These are phyloP conservation scores for Venustampulla echinocandica DNA, from an alignment of 495 filamentous ascomycete genomes.

Conservation along the genomic window DNA sequence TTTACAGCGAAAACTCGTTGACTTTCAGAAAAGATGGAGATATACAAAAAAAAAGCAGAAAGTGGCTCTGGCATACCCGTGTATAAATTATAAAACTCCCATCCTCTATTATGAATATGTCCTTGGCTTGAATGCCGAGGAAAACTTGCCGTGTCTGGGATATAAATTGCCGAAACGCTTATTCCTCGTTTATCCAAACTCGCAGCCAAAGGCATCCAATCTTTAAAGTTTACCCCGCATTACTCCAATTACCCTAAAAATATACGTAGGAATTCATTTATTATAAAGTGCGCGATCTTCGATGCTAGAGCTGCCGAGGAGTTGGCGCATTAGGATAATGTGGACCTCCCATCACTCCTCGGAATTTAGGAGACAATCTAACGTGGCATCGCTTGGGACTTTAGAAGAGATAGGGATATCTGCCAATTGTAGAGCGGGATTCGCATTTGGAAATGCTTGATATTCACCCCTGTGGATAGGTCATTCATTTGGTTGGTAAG, in stretches of 20 bases:
- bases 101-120: neutral
- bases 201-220: conserved; percentile 1
- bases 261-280: conserved; percentile 1
- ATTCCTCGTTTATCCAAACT: neutral
- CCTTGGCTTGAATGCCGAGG: neutral
- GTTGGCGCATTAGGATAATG: conserved; percentile 1
- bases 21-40: conserved; percentile 2
- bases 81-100: neutral
- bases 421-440: neutral
- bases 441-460: conserved; percentile 3
- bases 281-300: neutral
- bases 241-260: conserved; percentile 1
- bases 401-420: too few relatives aligned
- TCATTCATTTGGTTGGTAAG: neutral
- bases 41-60: conserved; percentile 4
- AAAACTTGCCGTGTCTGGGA: conserved; percentile 1
- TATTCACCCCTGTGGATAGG: neutral
- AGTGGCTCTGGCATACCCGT: neutral
- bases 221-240: conserved; percentile 1
- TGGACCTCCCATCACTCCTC: conserved; percentile 1
- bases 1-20: conserved; percentile 8
- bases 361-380: neutral
- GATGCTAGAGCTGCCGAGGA: neutral
- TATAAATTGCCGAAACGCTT: neutral
- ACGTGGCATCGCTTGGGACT: too few relatives aligned